A percentile compares a stretch with the other conserved stretches of the same genome.
These are phyloP conservation scores for Cutaneotrichosporon sp. DNA, from an alignment of 1,284 basidiomycete species.

Conservation along the genomic window DNA sequence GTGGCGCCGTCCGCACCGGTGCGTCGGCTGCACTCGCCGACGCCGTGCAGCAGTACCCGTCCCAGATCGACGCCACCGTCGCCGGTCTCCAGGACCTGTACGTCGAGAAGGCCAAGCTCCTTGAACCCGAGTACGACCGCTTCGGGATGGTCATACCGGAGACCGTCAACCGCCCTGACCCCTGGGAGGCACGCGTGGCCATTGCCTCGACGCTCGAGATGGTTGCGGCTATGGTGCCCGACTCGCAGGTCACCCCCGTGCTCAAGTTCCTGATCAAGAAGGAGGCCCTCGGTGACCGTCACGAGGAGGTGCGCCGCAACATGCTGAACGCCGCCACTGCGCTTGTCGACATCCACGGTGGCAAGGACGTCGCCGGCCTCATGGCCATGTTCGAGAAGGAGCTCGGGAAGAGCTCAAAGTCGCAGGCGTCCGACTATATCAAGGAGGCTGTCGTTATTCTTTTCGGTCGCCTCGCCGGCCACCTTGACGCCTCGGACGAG, in stretches of 20 bases:
- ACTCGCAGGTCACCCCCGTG: constrained; percentile 69
- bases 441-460: constrained; percentile 94
- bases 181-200: constrained; percentile 81
- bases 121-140: constrained; percentile 85
- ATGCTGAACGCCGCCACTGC: constrained; percentile 84
- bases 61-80: constrained; percentile 60
- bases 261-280: constrained; percentile 84
- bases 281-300: constrained; percentile 84
- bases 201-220: constrained; percentile 69
- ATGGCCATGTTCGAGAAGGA: constrained; percentile 83
- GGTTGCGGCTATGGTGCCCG: constrained; percentile 67
- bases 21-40: constrained; percentile 74
- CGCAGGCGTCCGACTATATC: constrained; percentile 78
- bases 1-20: constrained; percentile 75
- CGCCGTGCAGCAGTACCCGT: constrained; percentile 72
- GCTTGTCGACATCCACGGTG: constrained; percentile 82
- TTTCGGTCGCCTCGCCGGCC: constrained; percentile 87
- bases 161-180: constrained; percentile 87
- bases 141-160: constrained; percentile 92
- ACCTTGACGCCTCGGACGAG: constrained; percentile 72
- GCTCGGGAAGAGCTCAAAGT: constrained; percentile 65
- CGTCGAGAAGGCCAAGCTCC: constrained; percentile 80
- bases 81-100: constrained; percentile 69
- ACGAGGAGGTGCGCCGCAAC: constrained; percentile 73
- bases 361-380: constrained; percentile 68